Evolutionary conservation across 75 land plant species (phyloP), one percentile per base, ranked within the genome.

Genomic region (Selaginella moellendorffii): DNA sequence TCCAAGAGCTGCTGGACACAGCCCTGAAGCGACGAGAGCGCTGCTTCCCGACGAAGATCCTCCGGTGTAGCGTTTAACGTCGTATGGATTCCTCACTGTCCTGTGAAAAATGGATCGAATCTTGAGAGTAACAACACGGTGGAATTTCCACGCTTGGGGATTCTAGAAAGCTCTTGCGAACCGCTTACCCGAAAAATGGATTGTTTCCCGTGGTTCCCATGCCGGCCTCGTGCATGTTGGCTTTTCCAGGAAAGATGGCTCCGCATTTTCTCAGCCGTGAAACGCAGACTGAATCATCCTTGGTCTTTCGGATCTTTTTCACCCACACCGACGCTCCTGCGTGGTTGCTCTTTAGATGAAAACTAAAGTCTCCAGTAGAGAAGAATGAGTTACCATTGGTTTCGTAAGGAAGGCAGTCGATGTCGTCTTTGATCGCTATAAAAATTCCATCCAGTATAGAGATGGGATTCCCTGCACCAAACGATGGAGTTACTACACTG

Each of bases 171-270:
- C 46, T 36, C 46, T 36, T 36, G 14, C 14, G 14, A 5, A 36
- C 46, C 14, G 46, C 46, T 36, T 74, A 93, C 98, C 98, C 98
- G 71, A 89, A 78, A n/a, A 80, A 78, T 42, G 96, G 81, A 77
- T 88, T 93, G 56, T 78, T 85, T 63, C 98, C 98, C 29, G 87
- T 93, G 2, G n/a, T 77, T 5, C 98, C 98, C 67, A 90, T 70
- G 0, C 98, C 98, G 29, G 89, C 63, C 42, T 93, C 98, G 75
- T 93, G 96, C 96, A 90, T 86, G 63, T 85, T 86, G 42, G 98
- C 90, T 72, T 93, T 93, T 2, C 98, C 98, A 14, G 81, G 53
- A 21, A 93, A 71, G 30, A 93, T 77, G 25, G 72, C 90, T n/a
- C 98, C 98, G 82, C 96, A 88, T 9, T 72, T 68, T 26, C 98